Evolutionary conservation across 768 basidiomycete species (phyloP), one percentile per base, ranked within the genome.

Genomic region (Tulasnella sp.): DNA sequence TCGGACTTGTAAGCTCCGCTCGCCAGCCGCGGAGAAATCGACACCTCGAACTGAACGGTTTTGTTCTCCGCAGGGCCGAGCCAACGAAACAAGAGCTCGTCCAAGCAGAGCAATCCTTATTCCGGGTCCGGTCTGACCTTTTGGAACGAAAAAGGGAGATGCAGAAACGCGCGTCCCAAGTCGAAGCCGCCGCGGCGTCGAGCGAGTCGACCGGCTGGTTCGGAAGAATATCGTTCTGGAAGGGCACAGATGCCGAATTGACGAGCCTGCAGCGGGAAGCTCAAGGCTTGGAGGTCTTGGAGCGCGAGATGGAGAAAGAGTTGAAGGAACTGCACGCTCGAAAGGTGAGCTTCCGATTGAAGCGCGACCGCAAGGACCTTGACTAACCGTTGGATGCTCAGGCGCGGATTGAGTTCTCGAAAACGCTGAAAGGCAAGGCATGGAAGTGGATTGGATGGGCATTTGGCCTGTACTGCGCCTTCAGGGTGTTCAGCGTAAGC

Each of bases 401-500:
- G 26, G 86, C 88, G 48, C 83, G 85, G 37, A 88, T 86, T 46
- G 84, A 85, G 81, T 91, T 87, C 80, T 83, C 88, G 5, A 81
- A 83, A 4, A 92, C 92, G 0, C 82, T 91, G 74, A 86, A 84
- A 78, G 92, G 93, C 0, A 86, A 84, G 74, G 72, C 90, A 2
- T 84, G 87, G 80, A 86, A 85, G 77, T 80, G 86, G 73, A 83
- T 87, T 0, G 88, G 89, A 37, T 83, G 85, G 16, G 23, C 89
- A 7, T 93, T 93, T 82, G 91, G 91, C 15, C 78, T 89, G 3
- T 94, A 93, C 82, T 94, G 92, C 80, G 82, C 89, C 4, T 85
- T 89, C 44, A 88, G 93, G 73, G 87, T 90, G 55, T 79, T 90
- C 81, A 90, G 86, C 79, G 93, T 91, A 81, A 81, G 90, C 86